Base-by-base conservation (phyloP, 2,329 filamentous ascomycete genomes). In the Paraconiothyrium brasiliense region DNA sequence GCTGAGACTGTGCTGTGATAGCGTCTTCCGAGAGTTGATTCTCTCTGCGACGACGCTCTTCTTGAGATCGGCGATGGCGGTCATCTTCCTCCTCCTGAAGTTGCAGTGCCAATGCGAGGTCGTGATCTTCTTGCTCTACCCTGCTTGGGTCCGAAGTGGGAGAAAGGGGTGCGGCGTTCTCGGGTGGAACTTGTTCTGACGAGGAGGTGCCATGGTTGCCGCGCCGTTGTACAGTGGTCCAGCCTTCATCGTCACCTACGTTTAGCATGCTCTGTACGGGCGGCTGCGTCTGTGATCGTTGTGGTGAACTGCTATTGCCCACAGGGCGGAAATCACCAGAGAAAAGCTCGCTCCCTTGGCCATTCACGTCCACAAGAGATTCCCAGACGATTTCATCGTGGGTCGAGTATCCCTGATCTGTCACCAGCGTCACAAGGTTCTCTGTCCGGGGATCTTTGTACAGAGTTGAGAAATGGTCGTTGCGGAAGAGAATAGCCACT, bases 301-400 rank as follows among this genome's bases (percentile, higher is more conserved):
- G 58, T 13, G 69, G 64, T 3, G 72, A 61, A 30, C 64, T 67
- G 57, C 71, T 71, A 68, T 89, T 89, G 22, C 92, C 90, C n/a
- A 97, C 92, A 0, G 91, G 84, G 35, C 90, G 87, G 78, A 98
- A 98, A 72, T 98, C 94, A 1, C 95, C 95, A 0, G 93, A 93
- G 68, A 93, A 92, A 71, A 96, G 93, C 74, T 94, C 92, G 2
- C 92, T 89, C 14, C 87, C 87, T 71, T 92, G 90, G 8, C 95
- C 95, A 55, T 90, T 95, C 24, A 97, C 90, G 70, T 98, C 94
- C 0, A 91, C 90, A 1, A 99, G 84, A 10, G 91, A 95, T 79
- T 99, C 95, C 95, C 95, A 99, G 0, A 99, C 92, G 13, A 99
- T 89, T 75, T 98, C 94, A 16, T 93, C 90, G 69, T 97, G 93